Evolutionary conservation across 2,329 filamentous ascomycete species (phyloP).

Genomic region (Cladophialophora immunda): DNA sequence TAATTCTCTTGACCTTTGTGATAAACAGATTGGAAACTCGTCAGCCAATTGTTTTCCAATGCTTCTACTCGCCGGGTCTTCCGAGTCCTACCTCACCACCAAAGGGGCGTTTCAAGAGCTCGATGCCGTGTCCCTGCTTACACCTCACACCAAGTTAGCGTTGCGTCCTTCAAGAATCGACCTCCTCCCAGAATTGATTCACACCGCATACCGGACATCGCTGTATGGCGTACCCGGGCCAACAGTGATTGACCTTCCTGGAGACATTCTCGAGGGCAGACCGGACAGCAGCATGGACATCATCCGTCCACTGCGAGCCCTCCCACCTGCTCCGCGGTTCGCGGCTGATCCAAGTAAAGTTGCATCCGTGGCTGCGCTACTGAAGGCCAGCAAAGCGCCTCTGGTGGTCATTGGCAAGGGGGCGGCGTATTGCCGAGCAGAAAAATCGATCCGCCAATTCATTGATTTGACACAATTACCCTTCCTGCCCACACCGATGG

Average conservation of each 20-base stretch:
- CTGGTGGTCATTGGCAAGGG: slow-evolving; percentile 65
- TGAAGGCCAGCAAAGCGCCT: slow-evolving; percentile 60
- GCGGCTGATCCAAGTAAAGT: slow-evolving; percentile 54
- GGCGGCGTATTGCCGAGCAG: slow-evolving; percentile 62
- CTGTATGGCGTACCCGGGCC: slow-evolving; percentile 64
- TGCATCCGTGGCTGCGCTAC: slow-evolving; percentile 50
- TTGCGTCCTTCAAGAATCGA: slow-evolving; percentile 56
- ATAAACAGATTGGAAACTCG: slow-evolving; percentile 58
- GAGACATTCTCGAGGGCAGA: slow-evolving; percentile 63
- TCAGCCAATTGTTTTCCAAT: slow-evolving; percentile 64
- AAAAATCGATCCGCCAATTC: slow-evolving; percentile 54
- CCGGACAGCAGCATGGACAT: slow-evolving; percentile 36
- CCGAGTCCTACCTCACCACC: slow-evolving; percentile 60
- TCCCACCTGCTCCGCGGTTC: background rate
- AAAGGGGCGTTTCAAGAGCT: slow-evolving; percentile 67
- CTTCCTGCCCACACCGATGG: slow-evolving; percentile 67
- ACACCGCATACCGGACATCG: slow-evolving; percentile 61
- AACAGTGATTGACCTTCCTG: slow-evolving; percentile 64
- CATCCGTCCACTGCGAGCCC: slow-evolving; percentile 26
- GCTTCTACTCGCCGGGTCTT: slow-evolving; percentile 63
- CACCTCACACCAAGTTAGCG: slow-evolving; percentile 62
- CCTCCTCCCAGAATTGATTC: slow-evolving; percentile 52
- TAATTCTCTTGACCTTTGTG: too few species aligned
- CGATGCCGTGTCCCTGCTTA: slow-evolving; percentile 62
- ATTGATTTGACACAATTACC: slow-evolving; percentile 60